Evolutionary conservation across 495 filamentous ascomycete genomes (phyloP).

Genomic region (Aspergillus avenaceus): DNA sequence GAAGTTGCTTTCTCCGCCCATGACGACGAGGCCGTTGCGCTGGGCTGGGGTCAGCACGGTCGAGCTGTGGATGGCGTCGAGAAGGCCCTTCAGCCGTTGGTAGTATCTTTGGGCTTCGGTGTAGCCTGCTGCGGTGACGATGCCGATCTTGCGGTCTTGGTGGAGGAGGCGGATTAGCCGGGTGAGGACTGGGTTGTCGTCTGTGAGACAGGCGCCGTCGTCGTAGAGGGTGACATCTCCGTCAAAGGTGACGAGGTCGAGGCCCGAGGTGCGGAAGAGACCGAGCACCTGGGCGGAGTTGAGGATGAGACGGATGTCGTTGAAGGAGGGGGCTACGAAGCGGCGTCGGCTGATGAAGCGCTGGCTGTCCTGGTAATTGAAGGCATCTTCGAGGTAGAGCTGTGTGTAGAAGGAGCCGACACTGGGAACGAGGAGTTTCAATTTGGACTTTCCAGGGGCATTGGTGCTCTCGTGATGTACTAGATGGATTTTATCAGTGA

Average conservation of each 20-base stretch:
- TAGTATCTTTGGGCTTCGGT: constrained; percentile 82
- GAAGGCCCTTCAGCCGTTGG: constrained; percentile 73
- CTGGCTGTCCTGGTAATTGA: constrained; percentile 79
- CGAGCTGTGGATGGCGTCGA: constrained; percentile 73
- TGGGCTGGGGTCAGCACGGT: constrained; percentile 53
- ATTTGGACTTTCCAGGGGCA: constrained; percentile 70
- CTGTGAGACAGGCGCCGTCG: constrained; percentile 74
- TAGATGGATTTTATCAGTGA: constrained; percentile 20
- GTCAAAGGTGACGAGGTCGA: constrained; percentile 90
- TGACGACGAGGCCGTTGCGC: constrained; percentile 75
- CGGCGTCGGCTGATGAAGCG: constrained; percentile 86
- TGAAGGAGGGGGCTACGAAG: constrained; percentile 96
- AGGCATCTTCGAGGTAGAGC: constrained; percentile 79
- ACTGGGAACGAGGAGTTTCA: constrained; percentile 85
- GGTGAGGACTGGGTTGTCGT: constrained; percentile 71
- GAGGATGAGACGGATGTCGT: constrained; percentile 87
- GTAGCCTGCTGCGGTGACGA: constrained; percentile 96
- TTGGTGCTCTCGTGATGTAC: constrained; percentile 64
- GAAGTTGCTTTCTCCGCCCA: constrained; percentile 90
- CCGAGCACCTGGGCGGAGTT: constrained; percentile 94
- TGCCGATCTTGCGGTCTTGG: constrained; percentile 71
- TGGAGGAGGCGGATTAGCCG: constrained; percentile 66
- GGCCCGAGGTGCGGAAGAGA: constrained; percentile 54
- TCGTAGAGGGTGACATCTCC: constrained; percentile 97
- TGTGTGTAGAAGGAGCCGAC: constrained; percentile 91